Evolutionary conservation across 495 filamentous ascomycete genomes (phyloP), one percentile per base, ranked within the genome.

Genomic region (Neurospora sublineolata): DNA sequence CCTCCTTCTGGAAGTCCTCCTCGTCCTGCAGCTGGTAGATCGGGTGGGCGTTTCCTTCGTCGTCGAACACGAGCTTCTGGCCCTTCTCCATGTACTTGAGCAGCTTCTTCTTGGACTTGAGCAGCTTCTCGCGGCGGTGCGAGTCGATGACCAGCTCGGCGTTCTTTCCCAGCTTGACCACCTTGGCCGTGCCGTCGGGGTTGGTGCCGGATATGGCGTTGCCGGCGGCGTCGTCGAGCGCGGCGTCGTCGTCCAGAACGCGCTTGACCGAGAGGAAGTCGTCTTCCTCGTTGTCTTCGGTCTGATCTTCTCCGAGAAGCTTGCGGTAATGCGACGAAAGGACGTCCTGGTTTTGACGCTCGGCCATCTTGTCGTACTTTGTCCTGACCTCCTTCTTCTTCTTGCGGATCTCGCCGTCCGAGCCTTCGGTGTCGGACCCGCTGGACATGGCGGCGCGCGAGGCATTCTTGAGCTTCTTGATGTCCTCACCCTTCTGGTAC

Each of bases 331-430:
- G 96, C 44, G 89, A 89, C 46, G 95, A 92, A 73, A 99, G 82
- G n/a, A 99, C 89, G 73, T 96, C 93, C 75, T 97, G 94, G 81
- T 98, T 97, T 72, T 89, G 90, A 73, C 95, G 85, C 82, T 97
- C 94, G 76, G 97, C 96, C 94, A 97, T 97, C 72, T 94, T 92
- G 77, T 98, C 92, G 77, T 94, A 94, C 80, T 95, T 97, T 30
- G 95, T 98, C 60, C 93, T 86, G 7, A 94, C 92, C 46, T 84
- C 83, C 12, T 83, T 77, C 80, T 91, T 88, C 77, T 89, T 91
- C 76, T 85, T 86, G 2, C 72, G 82, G 5, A 82, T 83, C n/a
- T 86, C 86, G 16, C 84, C 86, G 20, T 79, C 78, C 30, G 68
- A 73, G 23, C 75, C 74, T 8, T 84, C 83, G 37, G 76, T 76